Evolutionary conservation across 306 rosid species (phyloP).

Genomic region (Cotoneaster glaucophyllus): DNA sequence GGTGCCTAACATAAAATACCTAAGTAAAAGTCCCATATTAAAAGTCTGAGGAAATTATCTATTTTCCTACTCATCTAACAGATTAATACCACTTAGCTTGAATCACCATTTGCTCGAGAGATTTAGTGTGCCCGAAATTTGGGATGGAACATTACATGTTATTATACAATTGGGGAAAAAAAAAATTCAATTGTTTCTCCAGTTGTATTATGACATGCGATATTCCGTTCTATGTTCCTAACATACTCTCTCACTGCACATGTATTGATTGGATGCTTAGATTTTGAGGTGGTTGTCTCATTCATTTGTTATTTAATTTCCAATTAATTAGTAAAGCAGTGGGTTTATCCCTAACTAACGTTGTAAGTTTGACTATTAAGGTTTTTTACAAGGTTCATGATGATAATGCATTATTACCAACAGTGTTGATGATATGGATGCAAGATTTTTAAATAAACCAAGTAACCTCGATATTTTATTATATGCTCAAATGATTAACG

Average conservation of each 20-base stretch:
- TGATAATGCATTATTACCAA: not conserved
- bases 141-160: no score
- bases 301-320: not conserved
- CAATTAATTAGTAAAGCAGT: not conserved
- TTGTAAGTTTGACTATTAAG: not conserved
- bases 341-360: not conserved
- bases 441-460: not conserved
- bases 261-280: not conserved
- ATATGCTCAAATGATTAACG: not conserved
- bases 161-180: no score
- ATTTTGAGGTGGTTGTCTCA: not conserved
- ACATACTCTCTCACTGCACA: no score
- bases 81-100: not conserved
- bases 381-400: not conserved
- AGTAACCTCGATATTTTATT: not conserved
- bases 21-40: not conserved
- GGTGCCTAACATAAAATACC: not conserved
- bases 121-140: no score
- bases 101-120: not conserved
- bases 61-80: not conserved
- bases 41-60: not conserved
- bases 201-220: no score
- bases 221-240: rapidly evolving
- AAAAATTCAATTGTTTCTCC: no score
- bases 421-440: not conserved